These are phyloP conservation scores for Paxillus rubicundulus DNA, from an alignment of 768 basidiomycete genomes.

Conservation along the genomic window DNA sequence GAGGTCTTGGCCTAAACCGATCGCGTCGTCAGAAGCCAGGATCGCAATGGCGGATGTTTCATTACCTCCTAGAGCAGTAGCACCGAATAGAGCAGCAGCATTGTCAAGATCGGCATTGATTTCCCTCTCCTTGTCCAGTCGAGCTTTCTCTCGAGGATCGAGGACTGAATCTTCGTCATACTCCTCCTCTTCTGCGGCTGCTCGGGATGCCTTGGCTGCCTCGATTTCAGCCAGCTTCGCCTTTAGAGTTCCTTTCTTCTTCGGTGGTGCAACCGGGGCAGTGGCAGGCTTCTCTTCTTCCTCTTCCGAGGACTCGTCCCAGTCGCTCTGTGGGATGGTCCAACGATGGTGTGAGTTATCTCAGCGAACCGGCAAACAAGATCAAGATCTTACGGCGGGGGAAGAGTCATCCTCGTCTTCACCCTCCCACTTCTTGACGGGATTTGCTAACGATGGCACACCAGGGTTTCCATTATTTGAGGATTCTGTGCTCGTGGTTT, in stretches of 20 bases:
- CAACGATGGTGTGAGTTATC: not conserved
- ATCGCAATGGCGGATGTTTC: not conserved
- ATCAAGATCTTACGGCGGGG: constrained; percentile 59
- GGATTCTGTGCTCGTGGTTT: constrained; percentile 31
- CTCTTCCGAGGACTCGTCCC: constrained; percentile 85
- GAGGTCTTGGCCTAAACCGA: constrained; percentile 55
- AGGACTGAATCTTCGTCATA: constrained; percentile 74
- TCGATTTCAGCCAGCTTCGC: constrained; percentile 92
- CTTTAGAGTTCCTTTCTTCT: constrained; percentile 92
- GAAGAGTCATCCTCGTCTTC: constrained; percentile 86
- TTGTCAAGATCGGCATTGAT: constrained; percentile 84
- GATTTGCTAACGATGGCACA: constrained; percentile 19
- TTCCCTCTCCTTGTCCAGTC: constrained; percentile 76
- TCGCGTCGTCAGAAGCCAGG: constrained; percentile 1
- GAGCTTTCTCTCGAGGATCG: constrained; percentile 76
- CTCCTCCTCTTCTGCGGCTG: constrained; percentile 44
- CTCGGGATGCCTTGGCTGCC: constrained; percentile 58
- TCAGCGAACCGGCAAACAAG: not conserved
- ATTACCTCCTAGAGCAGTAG: constrained; percentile 62
- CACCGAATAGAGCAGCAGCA: constrained; percentile 78
- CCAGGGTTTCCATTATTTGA: constrained; percentile 37
- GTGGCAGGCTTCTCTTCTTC: constrained; percentile 51
- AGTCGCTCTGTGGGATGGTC: constrained; percentile 68
- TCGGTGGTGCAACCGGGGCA: constrained; percentile 60
- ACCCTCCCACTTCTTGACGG: constrained; percentile 74